A percentile compares a stretch with the other conserved stretches of the same genome.
These are phyloP conservation scores for Gamsiella multidivaricata DNA, from an alignment of 192 early-diverging fungal species.

Conservation along the genomic window DNA sequence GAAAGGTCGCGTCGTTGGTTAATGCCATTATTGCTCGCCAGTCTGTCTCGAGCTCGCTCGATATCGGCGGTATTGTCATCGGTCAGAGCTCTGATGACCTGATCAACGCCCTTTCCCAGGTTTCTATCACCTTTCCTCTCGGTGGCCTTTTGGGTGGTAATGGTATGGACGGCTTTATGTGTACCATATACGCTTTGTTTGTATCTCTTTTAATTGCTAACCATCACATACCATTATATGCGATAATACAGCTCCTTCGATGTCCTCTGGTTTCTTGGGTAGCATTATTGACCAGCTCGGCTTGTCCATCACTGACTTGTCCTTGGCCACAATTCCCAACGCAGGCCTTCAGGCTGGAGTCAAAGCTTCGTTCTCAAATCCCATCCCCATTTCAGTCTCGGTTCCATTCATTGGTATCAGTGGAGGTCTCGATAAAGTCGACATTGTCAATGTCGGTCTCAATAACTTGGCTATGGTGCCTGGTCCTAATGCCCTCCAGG, in stretches of 20 bases:
- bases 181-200: not conserved
- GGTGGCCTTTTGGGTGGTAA: constrained; percentile 31
- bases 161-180: constrained; percentile 12
- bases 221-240: not conserved
- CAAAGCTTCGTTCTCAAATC: constrained; percentile 41
- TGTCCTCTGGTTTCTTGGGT: constrained; percentile 30
- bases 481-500: constrained; percentile 37
- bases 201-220: not conserved
- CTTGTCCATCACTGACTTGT: constrained; percentile 29
- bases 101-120: constrained; percentile 40
- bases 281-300: constrained; percentile 34
- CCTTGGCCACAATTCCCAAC: constrained; percentile 41
- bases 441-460: constrained; percentile 41
- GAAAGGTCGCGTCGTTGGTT: constrained; percentile 42
- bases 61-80: constrained; percentile 38
- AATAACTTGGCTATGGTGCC: constrained; percentile 28
- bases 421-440: constrained; percentile 39
- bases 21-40: constrained; percentile 48
- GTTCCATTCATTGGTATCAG: constrained; percentile 47
- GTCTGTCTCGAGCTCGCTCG: constrained; percentile 31
- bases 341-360: constrained; percentile 47
- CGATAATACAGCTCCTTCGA: constrained; percentile 15
- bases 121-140: constrained; percentile 27
- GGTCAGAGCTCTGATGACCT: constrained; percentile 31
- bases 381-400: constrained; percentile 45